phyloP scores from a whole-genome alignment of 768 basidiomycete species.

The Ramaria sp. region DNA sequence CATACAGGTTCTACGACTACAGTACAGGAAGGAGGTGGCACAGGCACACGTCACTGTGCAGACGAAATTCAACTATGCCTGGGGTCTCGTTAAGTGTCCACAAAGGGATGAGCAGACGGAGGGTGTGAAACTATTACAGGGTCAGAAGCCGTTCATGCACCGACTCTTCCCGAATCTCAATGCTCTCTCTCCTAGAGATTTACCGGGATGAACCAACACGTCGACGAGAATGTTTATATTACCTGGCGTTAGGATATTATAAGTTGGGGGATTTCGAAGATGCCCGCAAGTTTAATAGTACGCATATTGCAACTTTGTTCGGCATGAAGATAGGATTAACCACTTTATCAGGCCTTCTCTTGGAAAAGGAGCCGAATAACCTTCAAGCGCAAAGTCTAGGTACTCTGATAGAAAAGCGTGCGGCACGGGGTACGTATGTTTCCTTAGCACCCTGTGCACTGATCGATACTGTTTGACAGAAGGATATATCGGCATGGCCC shows the following conservation, averaged over 20 bases:
- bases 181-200: conserved; percentile 49
- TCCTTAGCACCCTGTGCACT: not conserved
- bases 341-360: conserved; percentile 62
- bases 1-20: conserved; percentile 64
- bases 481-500: conserved; percentile 97
- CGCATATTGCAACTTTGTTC: conserved; percentile 18
- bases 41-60: conserved; percentile 84
- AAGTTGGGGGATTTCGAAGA: conserved; percentile 95
- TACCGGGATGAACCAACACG: conserved; percentile 81
- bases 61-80: conserved; percentile 95
- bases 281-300: conserved; percentile 87
- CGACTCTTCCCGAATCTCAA: not conserved
- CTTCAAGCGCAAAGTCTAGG: conserved; percentile 82
- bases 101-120: conserved; percentile 78
- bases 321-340: not conserved
- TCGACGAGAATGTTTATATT: conserved; percentile 91
- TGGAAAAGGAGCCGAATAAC: conserved; percentile 90
- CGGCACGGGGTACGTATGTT: conserved; percentile 55
- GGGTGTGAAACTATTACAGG: conserved; percentile 86
- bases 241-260: conserved; percentile 91
- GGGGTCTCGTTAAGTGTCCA: conserved; percentile 94
- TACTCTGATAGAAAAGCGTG: conserved; percentile 76
- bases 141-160: conserved; percentile 26
- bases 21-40: conserved; percentile 81
- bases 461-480: conserved; percentile 34